Base-by-base conservation (phyloP, 2,329 filamentous ascomycete genomes). In the Colletotrichum euphorbiae region DNA sequence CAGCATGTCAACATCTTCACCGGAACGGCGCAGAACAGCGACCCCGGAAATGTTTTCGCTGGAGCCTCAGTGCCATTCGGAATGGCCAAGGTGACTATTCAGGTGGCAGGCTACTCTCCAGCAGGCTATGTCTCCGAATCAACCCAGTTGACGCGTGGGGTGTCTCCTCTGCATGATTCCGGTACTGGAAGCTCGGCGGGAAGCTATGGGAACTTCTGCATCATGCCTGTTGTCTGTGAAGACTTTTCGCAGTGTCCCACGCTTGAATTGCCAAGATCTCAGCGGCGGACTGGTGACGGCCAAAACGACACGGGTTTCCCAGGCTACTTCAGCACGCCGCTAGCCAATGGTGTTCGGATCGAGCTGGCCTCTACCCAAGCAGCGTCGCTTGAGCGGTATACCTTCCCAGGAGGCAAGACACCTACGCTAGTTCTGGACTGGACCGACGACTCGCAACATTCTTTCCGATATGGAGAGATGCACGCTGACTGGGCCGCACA, bases 1-100 rank as follows among this genome's bases (percentile, higher is more conserved):
- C 61, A 64, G 9, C 43, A 64, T 17, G 54, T 64, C 43, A 58
- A 64, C 11, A 38, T 58, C 8, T 64, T 64, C 52, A 59, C 54
- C 8, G 54, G 54, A 1, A 64, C 61, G 0, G 54, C 52, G 13
- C 61, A 59, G 11, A 64, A 64, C 33, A 36, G 31, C 36, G 11
- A 52, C n/a, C 45, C 62, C 1, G 45, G 55, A 4, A 51, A 60
- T 2, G 62, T 59, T 8, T 64, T 64, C 6, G 62, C 45, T 9
- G 62, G 62, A 3, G 62, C 62, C 3, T 17, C 54, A 8, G 45
- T 59, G 5, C 45, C 45, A 2, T 64, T 64, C 8, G 54, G 54
- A 0, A 43, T 64, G 54, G 62, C 62, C 17, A 64, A 64, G 38
- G 24, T 59, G 4, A 48, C 54, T 0, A 51, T 51, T 6, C 45